phyloP scores from a whole-genome alignment of 164 flowering plant genomes.

The Kingdonia uniflora region DNA sequence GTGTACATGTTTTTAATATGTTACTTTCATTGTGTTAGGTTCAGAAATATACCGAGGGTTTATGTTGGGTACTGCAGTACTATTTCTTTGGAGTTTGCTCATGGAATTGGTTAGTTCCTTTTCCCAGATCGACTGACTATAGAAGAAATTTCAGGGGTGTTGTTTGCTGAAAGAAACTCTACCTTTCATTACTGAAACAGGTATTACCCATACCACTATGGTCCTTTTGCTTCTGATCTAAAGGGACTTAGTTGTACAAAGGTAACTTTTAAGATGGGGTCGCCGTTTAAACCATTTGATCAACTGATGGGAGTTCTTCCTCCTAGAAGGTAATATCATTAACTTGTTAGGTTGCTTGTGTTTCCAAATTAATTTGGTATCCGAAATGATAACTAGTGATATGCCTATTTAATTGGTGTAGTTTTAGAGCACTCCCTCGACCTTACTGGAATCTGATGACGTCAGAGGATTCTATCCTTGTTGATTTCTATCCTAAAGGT shows the following conservation, averaged over 20 bases:
- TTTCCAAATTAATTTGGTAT: too few species aligned
- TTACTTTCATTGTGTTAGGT: conserved; percentile 18
- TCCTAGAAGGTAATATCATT: conserved; percentile 29
- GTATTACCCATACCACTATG: conserved; percentile 44
- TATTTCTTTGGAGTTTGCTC: conserved; percentile 44
- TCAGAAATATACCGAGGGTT: conserved; percentile 39
- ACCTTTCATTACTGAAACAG: conserved; percentile 10
- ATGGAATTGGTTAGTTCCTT: conserved; percentile 40
- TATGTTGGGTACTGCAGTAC: conserved; percentile 40
- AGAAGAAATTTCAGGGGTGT: not conserved
- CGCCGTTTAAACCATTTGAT: conserved; percentile 44
- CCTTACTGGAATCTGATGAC: conserved; percentile 25
- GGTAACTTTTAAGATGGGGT: conserved; percentile 25
- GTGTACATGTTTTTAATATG: not conserved
- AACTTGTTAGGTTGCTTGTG: not conserved
- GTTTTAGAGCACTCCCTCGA: conserved; percentile 31
- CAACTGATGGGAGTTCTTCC: conserved; percentile 54
- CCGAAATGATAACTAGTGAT: too few species aligned
- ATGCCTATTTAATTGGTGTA: too few species aligned
- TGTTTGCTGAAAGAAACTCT: not conserved
- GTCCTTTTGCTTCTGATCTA: conserved; percentile 51
- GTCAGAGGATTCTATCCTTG: conserved; percentile 16
- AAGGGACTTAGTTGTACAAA: conserved; percentile 21
- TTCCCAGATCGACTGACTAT: not conserved
- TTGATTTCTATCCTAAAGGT: conserved; percentile 33